Percentiles rank a stretch among this genome's conserved stretches.
These are phyloP conservation scores for Gardenia jasminoides DNA, from an alignment of 257 asterid species.

Conservation along the genomic window DNA sequence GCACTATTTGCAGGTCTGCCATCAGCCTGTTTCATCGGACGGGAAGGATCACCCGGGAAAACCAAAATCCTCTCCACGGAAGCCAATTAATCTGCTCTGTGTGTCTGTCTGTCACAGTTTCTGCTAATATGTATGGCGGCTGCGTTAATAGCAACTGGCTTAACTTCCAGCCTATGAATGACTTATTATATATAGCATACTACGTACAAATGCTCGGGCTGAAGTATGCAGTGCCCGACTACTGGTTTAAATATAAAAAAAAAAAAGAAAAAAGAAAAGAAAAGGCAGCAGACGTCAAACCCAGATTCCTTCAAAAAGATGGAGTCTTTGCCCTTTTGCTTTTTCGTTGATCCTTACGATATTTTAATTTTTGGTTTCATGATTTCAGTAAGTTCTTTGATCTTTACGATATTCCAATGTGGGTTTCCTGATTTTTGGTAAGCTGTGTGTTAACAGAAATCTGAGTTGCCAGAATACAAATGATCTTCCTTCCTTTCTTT, in stretches of 20 bases:
- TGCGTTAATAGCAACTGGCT: neutral
- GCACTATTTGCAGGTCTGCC: constrained; percentile 59
- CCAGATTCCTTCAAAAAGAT: constrained; percentile 35
- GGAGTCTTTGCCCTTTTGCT: neutral
- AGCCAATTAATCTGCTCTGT: neutral
- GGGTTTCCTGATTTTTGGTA: too few relatives aligned
- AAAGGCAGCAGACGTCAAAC: constrained; percentile 27
- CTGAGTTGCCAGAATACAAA: too few relatives aligned
- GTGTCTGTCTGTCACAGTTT: neutral
- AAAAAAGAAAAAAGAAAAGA: too few relatives aligned
- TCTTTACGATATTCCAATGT: too few relatives aligned
- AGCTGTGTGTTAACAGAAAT: neutral
- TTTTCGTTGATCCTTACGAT: neutral
- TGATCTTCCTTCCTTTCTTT: too few relatives aligned
- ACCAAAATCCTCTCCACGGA: neutral
- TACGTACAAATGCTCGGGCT: neutral
- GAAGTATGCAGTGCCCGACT: neutral
- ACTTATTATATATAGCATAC: neutral
- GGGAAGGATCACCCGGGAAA: too few relatives aligned
- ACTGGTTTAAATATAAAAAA: too few relatives aligned
- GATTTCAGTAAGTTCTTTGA: too few relatives aligned
- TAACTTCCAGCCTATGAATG: neutral
- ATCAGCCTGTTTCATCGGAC: constrained; percentile 2
- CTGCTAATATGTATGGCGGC: neutral
- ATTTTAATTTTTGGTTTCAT: neutral